Base-by-base conservation (phyloP, 352 stramenopile genomes). In the Phytopythium montanum region DNA sequence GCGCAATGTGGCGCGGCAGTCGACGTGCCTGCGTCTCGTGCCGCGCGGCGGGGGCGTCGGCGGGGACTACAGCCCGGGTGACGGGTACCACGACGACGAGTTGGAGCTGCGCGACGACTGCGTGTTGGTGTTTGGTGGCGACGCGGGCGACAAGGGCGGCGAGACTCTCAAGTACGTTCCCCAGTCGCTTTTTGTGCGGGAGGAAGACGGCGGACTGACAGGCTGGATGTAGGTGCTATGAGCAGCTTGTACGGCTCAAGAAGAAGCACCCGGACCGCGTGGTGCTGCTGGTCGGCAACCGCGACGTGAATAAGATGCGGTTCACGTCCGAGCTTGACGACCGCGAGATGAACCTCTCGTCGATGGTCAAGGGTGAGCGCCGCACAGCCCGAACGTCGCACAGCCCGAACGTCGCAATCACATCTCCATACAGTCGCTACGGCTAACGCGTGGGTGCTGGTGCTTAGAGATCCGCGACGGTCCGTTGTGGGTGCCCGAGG, bases 231-330 rank as follows among this genome's bases (percentile, higher is more conserved):
- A 85, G 81, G 49, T 92, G 83, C 66, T 93, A 92, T 42, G 76
- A 85, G 45, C 69, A 92, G 62, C 77, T 98, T 28, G 74, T 97
- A 42, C 73, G 69, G 3, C 74, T 98, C 9, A 97, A 97, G 71
- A 76, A 87, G 58, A 66, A 76, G 31, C 83, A 97, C 67, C 90
- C 87, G 0, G 76, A 95, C 33, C 88, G 87, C 50, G 92, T 98
- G 16, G 83, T 96, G 69, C 71, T 98, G 48, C 81, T 98, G 48
- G 93, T 95, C 41, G 93, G 93, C 14, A 98, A 98, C 63, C 88
- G 93, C 52, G 93, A 98, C 72, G 79, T 97, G 52, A 98, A 98
- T 75, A 98, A 98, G 67, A 87, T 98, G 59, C 70, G 90, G 29
- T 76, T 97, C 29, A 91, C 82, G 12, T 87, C 81, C 1, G 91